Base-by-base conservation (phyloP, 768 basidiomycete species). In the Trametes villosa region DNA sequence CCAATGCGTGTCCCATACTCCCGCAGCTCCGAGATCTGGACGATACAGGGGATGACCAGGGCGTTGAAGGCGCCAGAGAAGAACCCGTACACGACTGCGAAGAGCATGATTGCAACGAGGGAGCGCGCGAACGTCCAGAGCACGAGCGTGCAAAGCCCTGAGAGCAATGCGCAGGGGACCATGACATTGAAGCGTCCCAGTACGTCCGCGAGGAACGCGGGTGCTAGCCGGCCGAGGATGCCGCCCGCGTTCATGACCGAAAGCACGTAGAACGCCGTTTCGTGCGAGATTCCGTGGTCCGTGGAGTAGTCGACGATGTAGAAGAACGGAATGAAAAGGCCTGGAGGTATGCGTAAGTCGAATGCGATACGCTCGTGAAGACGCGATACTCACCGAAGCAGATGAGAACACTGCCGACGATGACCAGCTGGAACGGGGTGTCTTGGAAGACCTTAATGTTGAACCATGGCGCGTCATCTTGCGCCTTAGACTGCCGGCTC, bases 161-260 rank as follows among this genome's bases (percentile, higher is more conserved):
- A 78, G 53, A 88, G 72, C 69, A 88, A 81, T 4, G 86, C 85
- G 24, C 82, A 79, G 1, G 88, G 87, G 1, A 78, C 77, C 54
- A 90, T 81, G 61, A 88, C 76, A 71, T 89, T 89, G 74, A 86
- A 89, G 33, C 82, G 79, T 2, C 89, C 89, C 58, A 89, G 67
- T 59, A 74, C 72, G 74, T 91, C 89, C 66, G 88, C 86, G 20
- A 88, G 66, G 66, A 80, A 82, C 0, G 87, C 82, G 5, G 88
- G 89, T 1, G 79, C 78, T 45, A 90, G 73, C 27, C 89, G 86
- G 15, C 89, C 89, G 22, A 86, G 62, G 29, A 88, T 75, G 1
- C 87, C 82, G 5, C 87, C 88, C 0, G 83, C 87, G 67, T 90
- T 91, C 79, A 91, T 79, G 44, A 85, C 78, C 0, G 88, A 83